Base-by-base conservation (phyloP, 179 eudicot species). In the Gypsophila paniculata region DNA sequence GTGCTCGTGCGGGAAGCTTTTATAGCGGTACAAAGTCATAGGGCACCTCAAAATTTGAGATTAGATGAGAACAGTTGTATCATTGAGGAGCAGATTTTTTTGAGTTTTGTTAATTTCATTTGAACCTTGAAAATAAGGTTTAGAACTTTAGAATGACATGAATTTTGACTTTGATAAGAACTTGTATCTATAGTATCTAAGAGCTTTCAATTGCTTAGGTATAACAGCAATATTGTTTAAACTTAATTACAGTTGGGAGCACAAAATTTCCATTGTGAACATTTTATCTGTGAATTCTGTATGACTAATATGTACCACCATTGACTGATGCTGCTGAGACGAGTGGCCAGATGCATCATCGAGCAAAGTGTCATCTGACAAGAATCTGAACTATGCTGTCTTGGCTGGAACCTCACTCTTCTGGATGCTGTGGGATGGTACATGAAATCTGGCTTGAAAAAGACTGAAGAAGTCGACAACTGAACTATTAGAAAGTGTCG, bases 381-480 rank as follows among this genome's bases (percentile, higher is more conserved):
- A 91, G 75, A 22, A 81, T 88, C 80, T 87, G 25, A 93, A 91
- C 86, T 88, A 91, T 80, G 96, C 84, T 72, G 86, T 93, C 70
- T 65, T 83, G 52, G 97, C 96, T 69, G 98, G 93, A 42, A 64
- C 74, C n/a, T 82, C 19, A 87, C 93, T 69, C 78, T 68, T 57
- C 26, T 81, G 21, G 88, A 84, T 83, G 91, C 86, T 29, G 44
- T 76, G 9, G 96, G 96, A 10, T 93, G 97, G 98, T 93, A 85
- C 77, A 61, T 76, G 46, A 72, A 71, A 55, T 81, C 87, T 66
- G 75, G 79, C 14, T 75, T 81, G 32, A 90, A 83, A 85, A 84
- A 88, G 78, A 55, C 89, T 0, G 96, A 85, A 77, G 96, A 90
- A 83, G 89, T 85, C n/a, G 96, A 86, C 22, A 90, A 89, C 52